A percentile compares a stretch with the other conserved stretches of the same genome.
phyloP scores from a whole-genome alignment of 331 rosid species.

The Erythrophleum ivorense region DNA sequence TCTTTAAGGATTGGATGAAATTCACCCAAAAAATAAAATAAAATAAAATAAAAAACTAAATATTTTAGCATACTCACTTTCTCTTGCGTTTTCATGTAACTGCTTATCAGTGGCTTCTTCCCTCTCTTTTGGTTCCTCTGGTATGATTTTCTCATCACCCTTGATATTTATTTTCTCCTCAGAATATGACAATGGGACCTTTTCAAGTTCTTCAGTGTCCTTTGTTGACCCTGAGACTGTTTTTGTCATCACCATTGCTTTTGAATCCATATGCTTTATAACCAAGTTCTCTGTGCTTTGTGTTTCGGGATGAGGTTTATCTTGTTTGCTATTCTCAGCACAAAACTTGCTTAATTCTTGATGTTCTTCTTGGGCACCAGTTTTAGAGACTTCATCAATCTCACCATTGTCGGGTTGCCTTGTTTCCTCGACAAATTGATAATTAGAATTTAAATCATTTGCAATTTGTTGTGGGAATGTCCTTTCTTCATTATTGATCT shows the following conservation, averaged over 20 bases:
- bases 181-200: neutral
- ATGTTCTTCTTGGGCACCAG: constrained; percentile 26
- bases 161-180: constrained; percentile 2
- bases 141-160: neutral
- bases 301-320: constrained; percentile 22
- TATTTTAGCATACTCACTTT: constrained; percentile 37
- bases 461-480: constrained; percentile 18
- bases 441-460: constrained; percentile 21
- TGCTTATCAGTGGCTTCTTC: constrained; percentile 12
- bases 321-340: constrained; percentile 20
- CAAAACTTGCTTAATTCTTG: constrained; percentile 21
- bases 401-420: constrained; percentile 9
- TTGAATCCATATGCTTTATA: constrained; percentile 13
- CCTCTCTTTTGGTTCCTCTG: constrained; percentile 9
- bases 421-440: constrained; percentile 37
- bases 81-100: constrained; percentile 9
- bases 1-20: constrained; percentile 6
- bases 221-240: constrained; percentile 33
- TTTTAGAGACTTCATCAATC: constrained; percentile 5
- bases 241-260: constrained; percentile 25
- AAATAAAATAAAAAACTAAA: neutral
- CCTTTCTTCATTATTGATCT: constrained; percentile 34
- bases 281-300: constrained; percentile 6
- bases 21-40: neutral
- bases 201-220: constrained; percentile 17